Base-by-base conservation (phyloP, 768 basidiomycete species). In the Crepidotus variabilis region DNA sequence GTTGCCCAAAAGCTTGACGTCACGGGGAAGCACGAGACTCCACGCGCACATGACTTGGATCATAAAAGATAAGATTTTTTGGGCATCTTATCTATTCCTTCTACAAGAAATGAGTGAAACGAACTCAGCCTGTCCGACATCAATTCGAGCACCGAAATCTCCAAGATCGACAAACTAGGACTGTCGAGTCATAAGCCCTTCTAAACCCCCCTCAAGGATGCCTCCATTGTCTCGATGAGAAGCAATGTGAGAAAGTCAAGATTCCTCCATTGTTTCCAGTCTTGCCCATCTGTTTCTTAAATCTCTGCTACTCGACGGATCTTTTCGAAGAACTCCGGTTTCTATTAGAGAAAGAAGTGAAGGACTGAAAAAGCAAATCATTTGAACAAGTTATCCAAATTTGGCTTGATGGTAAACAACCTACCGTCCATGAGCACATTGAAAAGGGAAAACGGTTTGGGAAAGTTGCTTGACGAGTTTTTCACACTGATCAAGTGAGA, bases 361-460 rank as follows among this genome's bases (percentile, higher is more conserved):
- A 21, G 77, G 77, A 39, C 77, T 78, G 58, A 52, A 50, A 45
- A 58, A 54, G 52, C 46, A 57, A 47, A 54, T 56, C 48, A 32
- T 43, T 39, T 28, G 52, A 54, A 52, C 32, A 50, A 51, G 60
- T 22, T 58, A 50, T 50, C 23, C 24, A 47, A 50, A 50, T 57
- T 51, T 22, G 11, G 46, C 45, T 33, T 49, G 22, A 52, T 51
- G 35, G 61, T 58, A 57, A 54, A 32, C 33, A 48, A 67, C 71
- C 46, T 57, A 88, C 91, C 91, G 80, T 67, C 96, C 97, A 71
- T 99, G 97, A 32, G 97, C 97, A 72, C 97, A 99, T 67, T 92
- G 92, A 71, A 97, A 98, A 1, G 96, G 95, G 64, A 92, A 88
- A 2, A 79, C 77, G 2, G 93, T 92, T 58, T 79, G 68, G 8